Evolutionary conservation across 2,329 filamentous ascomycete species (phyloP).

Genomic region (Aspergillus puulaauensis): DNA sequence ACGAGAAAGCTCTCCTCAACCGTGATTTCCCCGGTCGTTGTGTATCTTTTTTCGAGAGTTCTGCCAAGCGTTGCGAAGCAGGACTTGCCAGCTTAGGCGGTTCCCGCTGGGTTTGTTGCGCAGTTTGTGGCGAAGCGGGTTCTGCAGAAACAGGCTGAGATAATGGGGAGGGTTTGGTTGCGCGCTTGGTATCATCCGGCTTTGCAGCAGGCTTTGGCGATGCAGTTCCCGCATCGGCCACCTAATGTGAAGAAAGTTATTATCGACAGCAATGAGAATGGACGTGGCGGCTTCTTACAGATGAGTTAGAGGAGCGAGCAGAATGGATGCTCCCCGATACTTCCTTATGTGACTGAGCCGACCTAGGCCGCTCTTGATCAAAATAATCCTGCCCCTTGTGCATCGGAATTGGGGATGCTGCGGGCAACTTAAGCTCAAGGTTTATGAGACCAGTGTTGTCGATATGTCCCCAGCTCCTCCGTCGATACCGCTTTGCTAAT

Average conservation of each 20-base stretch:
- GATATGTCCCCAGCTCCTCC: conserved; percentile 76
- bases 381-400: conserved; percentile 38
- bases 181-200: conserved; percentile 66
- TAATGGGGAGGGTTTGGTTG: conserved; percentile 68
- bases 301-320: conserved; percentile 57
- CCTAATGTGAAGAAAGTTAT: conserved; percentile 15
- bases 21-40: conserved; percentile 81
- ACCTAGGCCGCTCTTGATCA: conserved; percentile 33
- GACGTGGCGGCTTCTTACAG: conserved; percentile 53
- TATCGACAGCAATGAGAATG: neutral
- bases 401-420: conserved; percentile 30
- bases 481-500: conserved; percentile 71
- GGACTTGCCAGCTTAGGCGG: conserved; percentile 55
- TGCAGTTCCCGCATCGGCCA: conserved; percentile 22
- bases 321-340: conserved; percentile 65
- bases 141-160: conserved; percentile 64
- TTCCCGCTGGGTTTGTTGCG: conserved; percentile 23
- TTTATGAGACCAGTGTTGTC: conserved; percentile 44
- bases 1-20: conserved; percentile 88
- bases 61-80: conserved; percentile 79
- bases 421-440: conserved; percentile 33
- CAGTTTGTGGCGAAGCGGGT: conserved; percentile 25
- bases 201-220: conserved; percentile 45
- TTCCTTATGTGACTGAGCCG: conserved; percentile 49
- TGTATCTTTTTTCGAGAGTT: conserved; percentile 78